These are phyloP conservation scores for Fusarium bulbicola DNA, from an alignment of 2,329 filamentous ascomycete genomes.

Conservation along the genomic window DNA sequence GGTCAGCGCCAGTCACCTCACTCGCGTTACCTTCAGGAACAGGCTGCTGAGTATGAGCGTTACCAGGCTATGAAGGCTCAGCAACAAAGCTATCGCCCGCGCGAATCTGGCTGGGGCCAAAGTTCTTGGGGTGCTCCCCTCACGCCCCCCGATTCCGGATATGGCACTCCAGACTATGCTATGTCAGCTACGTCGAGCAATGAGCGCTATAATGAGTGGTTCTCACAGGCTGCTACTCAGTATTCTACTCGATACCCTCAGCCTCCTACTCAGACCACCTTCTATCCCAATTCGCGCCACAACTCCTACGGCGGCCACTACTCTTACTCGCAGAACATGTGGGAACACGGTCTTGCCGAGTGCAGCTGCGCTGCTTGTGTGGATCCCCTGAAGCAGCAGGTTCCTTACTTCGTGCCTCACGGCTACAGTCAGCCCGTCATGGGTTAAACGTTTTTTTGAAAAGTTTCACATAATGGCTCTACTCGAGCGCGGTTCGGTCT, in stretches of 20 bases:
- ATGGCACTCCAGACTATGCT: conserved; percentile 67
- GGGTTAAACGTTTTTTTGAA: conserved; percentile 50
- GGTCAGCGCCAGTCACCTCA: conserved; percentile 50
- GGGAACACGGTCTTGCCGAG: conserved; percentile 61
- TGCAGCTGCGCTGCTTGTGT: conserved; percentile 60
- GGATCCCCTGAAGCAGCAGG: conserved; percentile 57
- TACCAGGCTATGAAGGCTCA: conserved; percentile 57
- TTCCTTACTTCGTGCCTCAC: conserved; percentile 59
- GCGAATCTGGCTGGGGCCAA: conserved; percentile 56
- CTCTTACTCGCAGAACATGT: conserved; percentile 56
- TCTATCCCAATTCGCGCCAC: conserved; percentile 52
- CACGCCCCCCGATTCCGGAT: conserved; percentile 69
- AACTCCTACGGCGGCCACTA: conserved; percentile 55
- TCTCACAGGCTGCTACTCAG: conserved; percentile 55
- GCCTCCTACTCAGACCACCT: conserved; percentile 51
- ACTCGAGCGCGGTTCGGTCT: conserved; percentile 27
- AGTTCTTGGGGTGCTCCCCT: conserved; percentile 60
- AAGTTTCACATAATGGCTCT: conserved; percentile 34
- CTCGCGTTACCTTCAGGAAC: conserved; percentile 62
- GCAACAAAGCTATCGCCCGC: conserved; percentile 53
- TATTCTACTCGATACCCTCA: conserved; percentile 58
- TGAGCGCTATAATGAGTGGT: conserved; percentile 67
- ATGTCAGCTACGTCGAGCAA: conserved; percentile 65
- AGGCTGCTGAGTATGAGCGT: conserved; percentile 63
- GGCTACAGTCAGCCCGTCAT: conserved; percentile 65